Evolutionary conservation across 768 basidiomycete species (phyloP), one percentile per base, ranked within the genome.

Genomic region (Ephemerocybe angulata): DNA sequence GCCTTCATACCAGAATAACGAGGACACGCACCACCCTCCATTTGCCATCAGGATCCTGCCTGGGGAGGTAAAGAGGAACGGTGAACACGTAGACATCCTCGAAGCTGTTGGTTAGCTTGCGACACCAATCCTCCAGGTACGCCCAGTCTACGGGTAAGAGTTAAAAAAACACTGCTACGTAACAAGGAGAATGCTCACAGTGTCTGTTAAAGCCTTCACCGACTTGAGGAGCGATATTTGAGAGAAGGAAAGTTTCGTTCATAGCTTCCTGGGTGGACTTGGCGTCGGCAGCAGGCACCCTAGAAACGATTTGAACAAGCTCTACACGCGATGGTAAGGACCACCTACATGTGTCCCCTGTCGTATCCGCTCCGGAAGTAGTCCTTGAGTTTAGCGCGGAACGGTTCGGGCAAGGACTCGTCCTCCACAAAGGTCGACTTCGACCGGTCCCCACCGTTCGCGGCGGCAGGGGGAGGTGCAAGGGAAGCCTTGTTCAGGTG

Each of bases 151-250:
- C 5, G 8, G 21, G n/a, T 52, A 48, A 41, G 27, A 48, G 2
- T 31, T 35, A 21, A 55, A 33, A 52, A 52, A 7, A 41, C 10
- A 41, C 12, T 29, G 40, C 22, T 25, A n/a, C 28, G 31, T 24
- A 17, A 30, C 22, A 48, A 35, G 30, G 1, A 25, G 48, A 27
- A 47, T 53, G 76, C 85, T 57, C 62, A 94, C 95, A 99, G 66
- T 98, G 94, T 52, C 97, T 79, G 66, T 98, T 99, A 77, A 98
- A 99, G 0, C 96, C 97, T 37, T 83, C 91, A 1, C 97, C 97
- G 24, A 99, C 93, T 78, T 99, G 97, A 40, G 97, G 97, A 4
- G 97, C 96, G 50, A 99, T 97, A 64, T 99, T 99, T 0, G 92
- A 87, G 42, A 99, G 72, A 31, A 92, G 73, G 70, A 99, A 99